Evolutionary conservation across 495 filamentous ascomycete genomes (phyloP), one percentile per base, ranked within the genome.

Genomic region (Aspergillus affinis): DNA sequence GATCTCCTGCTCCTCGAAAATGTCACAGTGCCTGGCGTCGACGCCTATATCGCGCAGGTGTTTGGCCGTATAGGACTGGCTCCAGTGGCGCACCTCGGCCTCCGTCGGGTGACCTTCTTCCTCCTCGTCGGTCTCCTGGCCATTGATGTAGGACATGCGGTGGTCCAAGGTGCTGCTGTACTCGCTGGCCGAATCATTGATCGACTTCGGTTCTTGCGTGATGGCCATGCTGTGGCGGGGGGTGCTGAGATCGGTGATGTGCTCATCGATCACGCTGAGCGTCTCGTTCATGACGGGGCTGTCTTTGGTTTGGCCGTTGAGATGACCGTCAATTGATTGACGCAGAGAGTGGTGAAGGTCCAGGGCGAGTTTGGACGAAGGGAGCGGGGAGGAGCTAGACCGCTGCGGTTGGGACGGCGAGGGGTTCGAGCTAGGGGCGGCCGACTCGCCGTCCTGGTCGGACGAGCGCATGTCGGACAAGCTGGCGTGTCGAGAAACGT

Each of bases 221-320:
- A 71, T 66, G 30, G 61, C 57, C 60, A 82, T 63, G 50, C 84
- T 84, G 54, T 86, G 83, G 45, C 86, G 83, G 48, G 91, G 84
- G 6, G 87, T 91, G 69, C 87, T 87, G 75, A 99, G 87, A 69
- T 97, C 91, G 23, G 92, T 97, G 51, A 99, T 98, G 70, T 97
- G 95, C 73, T 99, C 95, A 67, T 99, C 85, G 66, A 99, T 99
- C 32, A 98, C 95, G 65, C 91, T 96, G 58, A 99, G 74, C 0
- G 95, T 98, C 68, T 99, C 93, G 68, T 96, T 92, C 80, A 99
- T 90, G 26, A 98, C 93, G 3, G 92, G 90, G 67, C 90, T 93
- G 26, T 86, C 82, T 62, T 85, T 77, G 36, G 76, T 41, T 15
- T 41, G 74, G 29, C 65, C 65, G 44, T 72, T 75, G 57, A 74